Percentiles rank a stretch among this genome's conserved stretches.
phyloP scores from a whole-genome alignment of 768 basidiomycete species.

The Russula brevipes region DNA sequence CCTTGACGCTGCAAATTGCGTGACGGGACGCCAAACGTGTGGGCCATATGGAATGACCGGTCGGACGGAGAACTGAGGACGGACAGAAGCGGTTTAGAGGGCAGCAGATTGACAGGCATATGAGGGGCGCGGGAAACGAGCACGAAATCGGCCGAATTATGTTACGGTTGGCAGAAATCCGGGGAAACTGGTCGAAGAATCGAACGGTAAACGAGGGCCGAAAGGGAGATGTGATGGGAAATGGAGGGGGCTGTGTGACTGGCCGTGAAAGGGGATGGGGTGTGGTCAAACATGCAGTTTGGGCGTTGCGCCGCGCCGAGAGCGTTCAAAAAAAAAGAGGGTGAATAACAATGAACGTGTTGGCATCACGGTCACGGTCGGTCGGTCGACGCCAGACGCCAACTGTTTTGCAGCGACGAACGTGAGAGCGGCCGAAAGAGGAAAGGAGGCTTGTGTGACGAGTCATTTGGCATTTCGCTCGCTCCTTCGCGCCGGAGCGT shows the following conservation, averaged over 20 bases:
- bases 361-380: background rate
- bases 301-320: constrained; percentile 11
- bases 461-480: constrained; percentile 3
- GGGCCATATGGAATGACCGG: no score
- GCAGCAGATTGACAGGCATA: background rate
- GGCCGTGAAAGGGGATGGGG: background rate
- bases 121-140: background rate
- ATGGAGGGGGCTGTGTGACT: constrained; percentile 11
- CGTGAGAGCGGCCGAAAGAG: constrained; percentile 1
- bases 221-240: constrained; percentile 1
- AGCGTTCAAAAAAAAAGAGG: background rate
- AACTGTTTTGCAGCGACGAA: background rate
- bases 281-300: constrained; percentile 14
- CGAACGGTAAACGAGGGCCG: no score
- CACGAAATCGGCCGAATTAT: constrained; percentile 6
- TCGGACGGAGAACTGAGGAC: background rate
- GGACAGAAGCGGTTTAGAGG: constrained; percentile 7
- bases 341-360: constrained; percentile 1
- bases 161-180: background rate
- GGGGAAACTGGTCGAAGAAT: background rate
- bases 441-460: background rate
- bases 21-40: background rate
- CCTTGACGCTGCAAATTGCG: constrained; percentile 2
- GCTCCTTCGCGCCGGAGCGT: constrained; percentile 6
- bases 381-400: no score